Base-by-base conservation (phyloP, 768 basidiomycete genomes). In the Naematelia encephala region DNA sequence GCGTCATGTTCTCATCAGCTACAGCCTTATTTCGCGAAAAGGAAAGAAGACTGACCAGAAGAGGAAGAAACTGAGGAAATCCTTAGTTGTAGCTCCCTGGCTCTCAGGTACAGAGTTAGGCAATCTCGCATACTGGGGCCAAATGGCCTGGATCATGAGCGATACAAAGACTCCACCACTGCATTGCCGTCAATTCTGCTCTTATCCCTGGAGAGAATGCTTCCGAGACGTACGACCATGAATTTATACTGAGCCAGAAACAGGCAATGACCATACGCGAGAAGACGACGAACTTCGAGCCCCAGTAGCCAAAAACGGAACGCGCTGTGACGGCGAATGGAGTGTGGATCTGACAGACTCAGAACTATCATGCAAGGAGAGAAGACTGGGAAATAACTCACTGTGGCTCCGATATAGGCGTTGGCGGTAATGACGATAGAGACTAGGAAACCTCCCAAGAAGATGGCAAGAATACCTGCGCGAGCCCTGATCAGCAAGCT, bases 371-470 rank as follows among this genome's bases (percentile, higher is more conserved):
- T n/a, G n/a, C n/a, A 39, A 39, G 8, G 34, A 39, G 34, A 39
- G 34, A 8, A 16, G 34, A 16, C 34, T 8, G 16, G 34, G 34
- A 16, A 16, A 39, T 39, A 39, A 39, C 54, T 56, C 47, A 62
- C 49, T 4, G 57, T 59, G 4, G 72, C 68, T 21, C 73, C 73
- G 47, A 75, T 59, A 34, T 57, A 55, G 13, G 62, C 73, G 60
- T 72, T 75, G 43, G 66, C 59, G 44, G 62, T 68, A 52, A 65
- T 66, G 27, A 68, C 66, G 27, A 71, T 52, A 39, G 90, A 84
- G 59, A 96, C 92, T 42, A 96, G 80, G 45, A 83, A 82, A 1
- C 90, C 91, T 23, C 92, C 92, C 53, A 94, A 90, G 69, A 94
- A 39, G 34, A 39, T 39, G 34, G 34, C 34, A 16, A 39, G 34